Percentiles rank a stretch among this genome's conserved stretches.
These are phyloP conservation scores for Mucor plumbeus DNA, from an alignment of 371 early-diverging fungal species.

Conservation along the genomic window DNA sequence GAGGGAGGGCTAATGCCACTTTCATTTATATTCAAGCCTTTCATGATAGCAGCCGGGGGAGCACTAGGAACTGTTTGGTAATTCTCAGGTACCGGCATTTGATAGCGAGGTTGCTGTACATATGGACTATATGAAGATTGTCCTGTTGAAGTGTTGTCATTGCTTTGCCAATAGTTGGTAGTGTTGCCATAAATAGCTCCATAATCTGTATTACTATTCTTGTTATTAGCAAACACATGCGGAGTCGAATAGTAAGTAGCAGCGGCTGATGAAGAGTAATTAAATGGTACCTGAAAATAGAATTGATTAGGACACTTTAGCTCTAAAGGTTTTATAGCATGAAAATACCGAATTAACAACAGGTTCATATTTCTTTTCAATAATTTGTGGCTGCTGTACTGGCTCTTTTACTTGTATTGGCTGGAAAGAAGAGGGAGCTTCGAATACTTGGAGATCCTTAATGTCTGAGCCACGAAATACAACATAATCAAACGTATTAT, in stretches of 20 bases:
- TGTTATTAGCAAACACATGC: neutral
- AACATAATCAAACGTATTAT: constrained; percentile 87
- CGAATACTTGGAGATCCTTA: constrained; percentile 88
- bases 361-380: neutral
- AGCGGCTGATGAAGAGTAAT: neutral
- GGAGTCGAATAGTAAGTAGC: neutral
- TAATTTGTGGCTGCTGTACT: neutral
- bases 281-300: neutral
- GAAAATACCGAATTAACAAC: neutral
- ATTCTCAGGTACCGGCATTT: constrained; percentile 12
- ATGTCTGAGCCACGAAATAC: constrained; percentile 93
- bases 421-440: constrained; percentile 55
- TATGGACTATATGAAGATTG: neutral
- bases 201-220: neutral
- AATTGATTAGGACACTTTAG: neutral
- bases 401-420: neutral
- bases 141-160: neutral
- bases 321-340: neutral
- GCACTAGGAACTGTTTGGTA: constrained; percentile 4
- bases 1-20: neutral
- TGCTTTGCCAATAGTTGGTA: neutral
- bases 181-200: neutral
- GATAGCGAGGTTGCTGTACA: neutral
- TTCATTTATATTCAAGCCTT: neutral
- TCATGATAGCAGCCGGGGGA: neutral